phyloP scores from a whole-genome alignment of 495 filamentous ascomycete species.

The Aspergillus ostianus region DNA sequence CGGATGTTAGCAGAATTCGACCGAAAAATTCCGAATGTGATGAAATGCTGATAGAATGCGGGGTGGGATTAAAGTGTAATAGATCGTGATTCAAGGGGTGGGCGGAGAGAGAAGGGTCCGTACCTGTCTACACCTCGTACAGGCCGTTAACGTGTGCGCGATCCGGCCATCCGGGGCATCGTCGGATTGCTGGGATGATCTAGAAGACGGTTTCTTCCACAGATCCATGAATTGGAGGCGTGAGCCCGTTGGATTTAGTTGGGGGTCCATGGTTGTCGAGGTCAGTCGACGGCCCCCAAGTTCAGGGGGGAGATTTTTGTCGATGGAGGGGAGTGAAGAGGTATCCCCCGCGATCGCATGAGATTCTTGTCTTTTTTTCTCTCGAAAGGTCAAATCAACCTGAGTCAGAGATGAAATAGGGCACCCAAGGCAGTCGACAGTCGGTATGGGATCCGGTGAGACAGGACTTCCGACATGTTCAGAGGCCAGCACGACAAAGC shows the following conservation, averaged over 20 bases:
- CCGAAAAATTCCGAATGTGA: conserved; percentile 1
- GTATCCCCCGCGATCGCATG: conserved; percentile 13
- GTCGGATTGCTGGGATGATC: conserved; percentile 22
- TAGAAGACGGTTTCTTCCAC: conserved; percentile 23
- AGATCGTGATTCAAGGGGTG: not conserved
- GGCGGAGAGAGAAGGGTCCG: conserved; percentile 23
- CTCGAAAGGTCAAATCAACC: not conserved
- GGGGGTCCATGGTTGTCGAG: conserved; percentile 24
- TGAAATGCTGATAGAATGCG: not conserved
- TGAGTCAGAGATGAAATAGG: not conserved
- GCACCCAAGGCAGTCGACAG: not conserved
- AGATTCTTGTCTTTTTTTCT: not conserved
- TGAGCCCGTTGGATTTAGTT: conserved; percentile 9
- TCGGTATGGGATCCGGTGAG: not conserved
- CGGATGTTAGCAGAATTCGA: conserved; percentile 4
- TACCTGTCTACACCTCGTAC: conserved; percentile 82
- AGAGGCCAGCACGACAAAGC: conserved; percentile 14
- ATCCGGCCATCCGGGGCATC: conserved; percentile 50
- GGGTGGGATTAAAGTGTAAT: conserved; percentile 1
- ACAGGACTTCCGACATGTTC: conserved; percentile 24
- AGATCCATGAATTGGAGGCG: conserved; percentile 26
- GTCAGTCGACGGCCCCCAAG: not conserved
- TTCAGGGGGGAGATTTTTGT: conserved; percentile 1
- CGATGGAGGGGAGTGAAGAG: not conserved
- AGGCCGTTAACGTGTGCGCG: conserved; percentile 84